These are phyloP conservation scores for Globisporangium carolinianum DNA, from an alignment of 352 stramenopile genomes.

Conservation along the genomic window DNA sequence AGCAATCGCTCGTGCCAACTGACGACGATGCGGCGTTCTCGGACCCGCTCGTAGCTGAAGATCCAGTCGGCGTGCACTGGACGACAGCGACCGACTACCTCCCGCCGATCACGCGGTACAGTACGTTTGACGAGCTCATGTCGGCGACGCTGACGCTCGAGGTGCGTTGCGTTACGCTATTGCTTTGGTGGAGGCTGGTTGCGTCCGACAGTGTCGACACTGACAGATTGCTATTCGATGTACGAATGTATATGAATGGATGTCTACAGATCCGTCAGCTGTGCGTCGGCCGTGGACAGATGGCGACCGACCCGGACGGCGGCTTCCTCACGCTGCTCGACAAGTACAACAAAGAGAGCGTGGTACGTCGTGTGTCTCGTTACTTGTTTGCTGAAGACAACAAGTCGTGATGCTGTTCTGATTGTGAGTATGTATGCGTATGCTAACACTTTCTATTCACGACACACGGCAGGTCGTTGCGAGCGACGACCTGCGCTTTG, in stretches of 20 bases:
- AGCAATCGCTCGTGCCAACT: conserved; percentile 26
- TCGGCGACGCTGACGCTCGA: conserved; percentile 83
- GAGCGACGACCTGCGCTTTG: conserved; percentile 51
- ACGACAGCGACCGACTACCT: conserved; percentile 58
- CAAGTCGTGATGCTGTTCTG: no score
- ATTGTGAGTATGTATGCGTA: no score
- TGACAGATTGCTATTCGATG: conserved; percentile 1
- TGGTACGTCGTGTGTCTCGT: no score
- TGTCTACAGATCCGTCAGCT: conserved; percentile 65
- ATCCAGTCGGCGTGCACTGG: conserved; percentile 72
- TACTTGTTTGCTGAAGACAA: no score
- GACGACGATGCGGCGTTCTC: conserved; percentile 28
- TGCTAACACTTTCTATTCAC: no score
- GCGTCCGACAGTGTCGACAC: neutral
- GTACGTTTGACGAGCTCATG: conserved; percentile 88
- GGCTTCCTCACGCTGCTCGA: conserved; percentile 78
- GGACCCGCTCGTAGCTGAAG: conserved; percentile 63
- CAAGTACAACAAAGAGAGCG: conserved; percentile 75
- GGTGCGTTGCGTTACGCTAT: conserved; percentile 18
- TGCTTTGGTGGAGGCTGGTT: neutral
- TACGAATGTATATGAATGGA: neutral
- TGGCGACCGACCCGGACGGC: conserved; percentile 76
- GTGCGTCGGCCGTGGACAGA: conserved; percentile 73
- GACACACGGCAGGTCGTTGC: conserved; percentile 14
- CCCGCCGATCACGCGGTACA: conserved; percentile 81